Base-by-base conservation (phyloP, 2,329 filamentous ascomycete species). In the Aspergillus japonicus region DNA sequence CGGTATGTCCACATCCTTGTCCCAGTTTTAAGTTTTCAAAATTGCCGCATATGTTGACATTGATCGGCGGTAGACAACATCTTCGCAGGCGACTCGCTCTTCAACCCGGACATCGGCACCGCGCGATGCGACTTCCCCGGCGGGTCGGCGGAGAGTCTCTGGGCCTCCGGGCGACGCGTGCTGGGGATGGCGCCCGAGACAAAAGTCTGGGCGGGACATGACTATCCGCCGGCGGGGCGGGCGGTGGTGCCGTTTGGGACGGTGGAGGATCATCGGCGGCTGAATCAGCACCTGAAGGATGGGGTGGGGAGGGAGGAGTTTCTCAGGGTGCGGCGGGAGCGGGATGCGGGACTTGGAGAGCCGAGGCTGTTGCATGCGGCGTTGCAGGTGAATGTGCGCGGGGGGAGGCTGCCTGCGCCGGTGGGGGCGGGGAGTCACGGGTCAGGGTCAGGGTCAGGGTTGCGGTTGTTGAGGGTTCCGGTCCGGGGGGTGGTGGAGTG, bases 51-150 rank as follows among this genome's bases (percentile, higher is more conserved):
- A 23, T 23, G 3, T 23, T 23, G 21, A 23, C 23, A 23, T 3
- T 4, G 23, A 23, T 23, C 23, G 23, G 23, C 23, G 11, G 14
- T 6, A 60, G 58, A 54, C 11, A 69, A 69, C 23, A 75, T 85
- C 0, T 84, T 85, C 49, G 78, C 75, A 4, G 83, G 82, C 0
- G 82, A 85, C 59, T 82, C 79, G 0, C 71, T 85, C 31, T 84
- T 85, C 62, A 73, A 83, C 53, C 72, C 76, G 0, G 81, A 84
- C 51, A 73, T 84, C 19, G 82, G 82, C 11, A 78, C 77, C 0
- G 82, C 81, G 0, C 73, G 82, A 1, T 82, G 80, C 50, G 83
- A 85, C 58, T 85, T 85, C 56, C 82, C 83, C 0, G 80, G 79
- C 2, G 82, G 83, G 2, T 75, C 73, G 48, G 75, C 82, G 0